Evolutionary conservation across 2,329 filamentous ascomycete genomes (phyloP).

Genomic region (Diplodia scrobiculata): DNA sequence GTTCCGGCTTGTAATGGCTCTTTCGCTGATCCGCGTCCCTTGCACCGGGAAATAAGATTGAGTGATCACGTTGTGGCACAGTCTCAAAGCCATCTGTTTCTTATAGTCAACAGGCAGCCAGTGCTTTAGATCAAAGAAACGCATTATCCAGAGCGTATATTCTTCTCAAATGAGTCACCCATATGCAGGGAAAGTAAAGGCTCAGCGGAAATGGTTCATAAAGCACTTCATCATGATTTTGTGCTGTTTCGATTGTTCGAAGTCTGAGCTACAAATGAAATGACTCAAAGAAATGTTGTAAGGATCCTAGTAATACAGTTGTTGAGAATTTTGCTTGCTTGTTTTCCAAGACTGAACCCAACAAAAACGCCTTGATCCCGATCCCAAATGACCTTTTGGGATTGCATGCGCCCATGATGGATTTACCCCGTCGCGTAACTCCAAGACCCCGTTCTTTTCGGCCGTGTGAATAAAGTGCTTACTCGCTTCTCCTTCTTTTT

Average conservation of each 20-base stretch:
- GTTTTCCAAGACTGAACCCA: not conserved
- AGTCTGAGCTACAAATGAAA: not conserved
- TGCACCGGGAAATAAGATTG: not conserved
- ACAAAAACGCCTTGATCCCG: slow-evolving; percentile 3
- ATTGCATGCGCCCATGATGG: slow-evolving; percentile 14
- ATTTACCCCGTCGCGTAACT: slow-evolving; percentile 4
- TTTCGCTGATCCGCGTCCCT: not conserved
- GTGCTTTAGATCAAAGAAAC: not conserved
- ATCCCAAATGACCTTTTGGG: slow-evolving; percentile 3
- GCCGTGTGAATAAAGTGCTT: not conserved
- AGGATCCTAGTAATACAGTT: slow-evolving; percentile 9
- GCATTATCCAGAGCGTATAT: not conserved
- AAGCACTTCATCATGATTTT: not conserved
- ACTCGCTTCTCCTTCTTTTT: not conserved
- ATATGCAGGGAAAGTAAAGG: not conserved
- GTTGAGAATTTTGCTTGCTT: slow-evolving; percentile 15
- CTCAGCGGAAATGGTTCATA: not conserved
- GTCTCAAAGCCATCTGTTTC: not conserved
- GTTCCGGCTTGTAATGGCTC: not conserved
- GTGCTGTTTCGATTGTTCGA: slow-evolving; percentile 1
- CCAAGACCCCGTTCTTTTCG: slow-evolving; percentile 1
- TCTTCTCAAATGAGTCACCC: not conserved
- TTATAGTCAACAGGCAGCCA: not conserved
- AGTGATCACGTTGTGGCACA: not conserved
- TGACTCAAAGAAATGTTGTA: slow-evolving; percentile 1